phyloP scores from a whole-genome alignment of 2,329 filamentous ascomycete genomes.

The Neonectria faginata region DNA sequence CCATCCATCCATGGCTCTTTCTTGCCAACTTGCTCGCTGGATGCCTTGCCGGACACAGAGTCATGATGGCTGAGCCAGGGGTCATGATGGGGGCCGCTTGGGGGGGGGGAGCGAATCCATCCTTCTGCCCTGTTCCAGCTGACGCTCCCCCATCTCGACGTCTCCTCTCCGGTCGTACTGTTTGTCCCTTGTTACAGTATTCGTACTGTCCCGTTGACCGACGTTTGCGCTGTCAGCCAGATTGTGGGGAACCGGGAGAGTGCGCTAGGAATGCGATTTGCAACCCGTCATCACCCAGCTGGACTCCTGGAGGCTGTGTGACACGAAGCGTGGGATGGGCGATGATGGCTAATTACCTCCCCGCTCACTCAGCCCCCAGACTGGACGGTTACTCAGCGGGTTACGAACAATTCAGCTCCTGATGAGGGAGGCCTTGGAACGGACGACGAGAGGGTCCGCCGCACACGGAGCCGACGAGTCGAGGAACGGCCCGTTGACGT shows the following conservation, averaged over 20 bases:
- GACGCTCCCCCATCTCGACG: not conserved
- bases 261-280: slow-evolving; percentile 5
- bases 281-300: slow-evolving; percentile 12
- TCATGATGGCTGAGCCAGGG: slow-evolving; percentile 5
- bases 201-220: slow-evolving; percentile 3
- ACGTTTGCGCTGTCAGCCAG: slow-evolving; percentile 15
- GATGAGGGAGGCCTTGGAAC: not conserved
- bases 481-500: slow-evolving; percentile 1
- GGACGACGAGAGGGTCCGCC: not conserved
- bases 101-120: not conserved
- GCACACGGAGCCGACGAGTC: not conserved
- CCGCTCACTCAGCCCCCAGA: slow-evolving; percentile 25
- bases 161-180: not conserved
- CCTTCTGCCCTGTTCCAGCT: not conserved
- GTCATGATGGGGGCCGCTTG: not conserved
- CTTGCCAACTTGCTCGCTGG: not conserved
- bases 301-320: slow-evolving; percentile 10
- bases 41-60: not conserved
- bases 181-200: not conserved
- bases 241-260: slow-evolving; percentile 9
- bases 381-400: slow-evolving; percentile 20
- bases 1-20: slow-evolving; percentile 8
- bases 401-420: slow-evolving; percentile 12
- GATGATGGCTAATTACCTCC: not conserved
- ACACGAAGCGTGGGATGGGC: slow-evolving; percentile 2